phyloP scores from a whole-genome alignment of 441 rosid genomes.

The Mallotus japonicus region DNA sequence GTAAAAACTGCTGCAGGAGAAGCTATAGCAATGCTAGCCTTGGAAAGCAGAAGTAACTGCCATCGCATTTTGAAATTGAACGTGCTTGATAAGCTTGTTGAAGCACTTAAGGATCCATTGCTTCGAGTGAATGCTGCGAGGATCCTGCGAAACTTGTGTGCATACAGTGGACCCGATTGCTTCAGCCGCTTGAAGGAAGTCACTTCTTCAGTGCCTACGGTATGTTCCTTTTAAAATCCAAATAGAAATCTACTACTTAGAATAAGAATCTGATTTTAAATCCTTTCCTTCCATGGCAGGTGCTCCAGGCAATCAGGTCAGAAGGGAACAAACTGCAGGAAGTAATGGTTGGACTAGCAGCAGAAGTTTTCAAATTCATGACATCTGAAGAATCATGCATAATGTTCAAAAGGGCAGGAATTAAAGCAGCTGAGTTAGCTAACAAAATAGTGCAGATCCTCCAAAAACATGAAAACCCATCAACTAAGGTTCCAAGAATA shows the following conservation, averaged over 20 bases:
- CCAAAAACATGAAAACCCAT: conserved; percentile 51
- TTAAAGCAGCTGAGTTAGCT: conserved; percentile 49
- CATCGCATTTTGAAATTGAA: conserved; percentile 58
- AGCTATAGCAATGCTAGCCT: conserved; percentile 80
- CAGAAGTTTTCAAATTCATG: conserved; percentile 62
- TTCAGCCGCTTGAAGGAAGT: conserved; percentile 45
- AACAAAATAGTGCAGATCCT: conserved; percentile 48
- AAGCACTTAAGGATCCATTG: conserved; percentile 49
- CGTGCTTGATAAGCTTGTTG: conserved; percentile 47
- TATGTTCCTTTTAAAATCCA: conserved; percentile 29
- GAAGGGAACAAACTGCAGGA: conserved; percentile 68
- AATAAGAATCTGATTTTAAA: neutral
- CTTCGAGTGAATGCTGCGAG: conserved; percentile 72
- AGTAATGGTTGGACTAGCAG: conserved; percentile 88
- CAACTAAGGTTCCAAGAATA: conserved; percentile 69
- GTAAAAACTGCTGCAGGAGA: conserved; percentile 81
- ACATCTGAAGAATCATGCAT: conserved; percentile 44
- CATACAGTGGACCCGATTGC: conserved; percentile 48
- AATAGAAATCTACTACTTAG: neutral
- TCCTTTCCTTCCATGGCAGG: conserved; percentile 39
- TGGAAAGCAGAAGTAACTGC: conserved; percentile 74
- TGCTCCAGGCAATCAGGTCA: conserved; percentile 52
- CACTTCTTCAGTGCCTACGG: conserved; percentile 63
- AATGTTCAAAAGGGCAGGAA: conserved; percentile 45
- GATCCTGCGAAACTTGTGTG: conserved; percentile 67